A percentile compares a stretch with the other conserved stretches of the same genome.
Conservation (phyloP, 768 basidiomycete species). For the Pilatotrama ljubarskyi region DNA sequence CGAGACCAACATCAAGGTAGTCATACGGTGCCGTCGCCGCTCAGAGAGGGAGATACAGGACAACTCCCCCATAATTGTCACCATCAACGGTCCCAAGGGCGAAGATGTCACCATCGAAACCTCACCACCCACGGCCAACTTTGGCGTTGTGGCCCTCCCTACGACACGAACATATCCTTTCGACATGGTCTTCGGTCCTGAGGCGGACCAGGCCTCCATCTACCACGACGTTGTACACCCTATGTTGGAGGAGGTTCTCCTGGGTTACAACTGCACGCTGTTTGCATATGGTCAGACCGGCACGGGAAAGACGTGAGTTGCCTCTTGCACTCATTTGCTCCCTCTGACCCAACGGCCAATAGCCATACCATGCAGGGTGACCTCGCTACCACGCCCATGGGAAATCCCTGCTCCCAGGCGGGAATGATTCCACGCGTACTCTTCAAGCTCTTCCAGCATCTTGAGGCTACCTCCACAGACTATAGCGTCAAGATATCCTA, state of each 20-base stretch:
- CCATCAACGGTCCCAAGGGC: conserved; percentile 71
- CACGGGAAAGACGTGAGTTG: conserved; percentile 92
- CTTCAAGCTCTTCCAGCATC: conserved; percentile 85
- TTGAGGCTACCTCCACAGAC: conserved; percentile 75
- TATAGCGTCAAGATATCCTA: conserved; percentile 94
- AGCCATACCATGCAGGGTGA: conserved; percentile 99
- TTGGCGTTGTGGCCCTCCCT: conserved; percentile 74
- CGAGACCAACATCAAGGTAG: conserved; percentile 91
- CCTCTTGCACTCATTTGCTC: not conserved
- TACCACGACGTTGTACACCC: conserved; percentile 93
- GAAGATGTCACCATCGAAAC: conserved; percentile 83
- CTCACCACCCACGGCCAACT: conserved; percentile 60
- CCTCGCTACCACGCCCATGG: conserved; percentile 75
- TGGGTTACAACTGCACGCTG: conserved; percentile 95
- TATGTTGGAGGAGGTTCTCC: conserved; percentile 90
- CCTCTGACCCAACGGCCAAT: not conserved
- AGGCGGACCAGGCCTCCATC: conserved; percentile 92
- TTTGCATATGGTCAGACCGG: conserved; percentile 99
- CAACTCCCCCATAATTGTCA: conserved; percentile 85
- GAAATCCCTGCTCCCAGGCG: conserved; percentile 84
- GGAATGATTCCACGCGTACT: conserved; percentile 96
- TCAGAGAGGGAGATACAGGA: conserved; percentile 84
- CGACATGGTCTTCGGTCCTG: conserved; percentile 94
- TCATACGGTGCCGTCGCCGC: conserved; percentile 84
- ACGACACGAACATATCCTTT: conserved; percentile 89